Evolutionary conservation across 331 rosid species (phyloP).

Genomic region (Prunus yedoensis): DNA sequence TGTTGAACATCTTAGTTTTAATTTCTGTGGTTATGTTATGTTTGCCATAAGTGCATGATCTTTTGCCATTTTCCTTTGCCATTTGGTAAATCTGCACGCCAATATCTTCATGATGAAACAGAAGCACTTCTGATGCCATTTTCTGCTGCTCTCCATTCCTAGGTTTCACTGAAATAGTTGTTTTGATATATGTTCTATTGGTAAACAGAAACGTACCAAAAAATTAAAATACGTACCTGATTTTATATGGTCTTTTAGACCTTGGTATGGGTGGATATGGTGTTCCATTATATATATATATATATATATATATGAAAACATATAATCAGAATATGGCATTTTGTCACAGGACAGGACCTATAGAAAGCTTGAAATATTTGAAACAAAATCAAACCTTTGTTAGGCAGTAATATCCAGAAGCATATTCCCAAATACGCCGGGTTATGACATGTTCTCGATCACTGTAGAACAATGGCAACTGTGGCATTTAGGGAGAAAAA

Average conservation of each 20-base stretch:
- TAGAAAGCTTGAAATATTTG: not conserved
- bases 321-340: not conserved
- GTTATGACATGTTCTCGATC: slow-evolving; percentile 9
- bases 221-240: not conserved
- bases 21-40: not conserved
- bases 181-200: not conserved
- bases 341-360: not conserved
- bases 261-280: slow-evolving; percentile 13
- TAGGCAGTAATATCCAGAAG: slow-evolving; percentile 6
- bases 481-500: not conserved
- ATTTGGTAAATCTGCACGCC: not conserved
- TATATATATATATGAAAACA: not conserved
- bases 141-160: not conserved
- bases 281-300: too few relatives aligned
- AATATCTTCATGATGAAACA: slow-evolving; percentile 5
- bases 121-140: slow-evolving; percentile 11
- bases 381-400: slow-evolving; percentile 4
- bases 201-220: not conserved
- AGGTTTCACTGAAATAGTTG: not conserved
- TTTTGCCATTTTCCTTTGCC: too few relatives aligned
- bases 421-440: slow-evolving; percentile 10
- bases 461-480: slow-evolving; percentile 10
- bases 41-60: not conserved
- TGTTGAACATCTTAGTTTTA: not conserved
- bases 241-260: not conserved